Evolutionary conservation across 2,329 filamentous ascomycete species (phyloP), one percentile per base, ranked within the genome.

Genomic region (Fusarium longipes): DNA sequence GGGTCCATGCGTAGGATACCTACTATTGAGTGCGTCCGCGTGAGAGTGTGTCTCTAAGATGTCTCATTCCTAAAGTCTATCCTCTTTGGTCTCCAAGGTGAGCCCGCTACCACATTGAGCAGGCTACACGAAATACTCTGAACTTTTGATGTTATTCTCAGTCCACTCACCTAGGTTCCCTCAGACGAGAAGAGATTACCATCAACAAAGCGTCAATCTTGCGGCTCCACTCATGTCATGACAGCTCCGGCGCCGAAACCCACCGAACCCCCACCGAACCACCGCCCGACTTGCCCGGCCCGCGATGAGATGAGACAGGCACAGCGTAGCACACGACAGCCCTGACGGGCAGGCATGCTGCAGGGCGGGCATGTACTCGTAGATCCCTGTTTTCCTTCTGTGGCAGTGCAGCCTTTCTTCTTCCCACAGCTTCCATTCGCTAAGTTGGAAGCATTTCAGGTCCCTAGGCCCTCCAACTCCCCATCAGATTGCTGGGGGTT

Each of bases 401-500:
- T 69, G 66, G 66, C 66, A 69, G 66, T 70, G 66, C 66, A 69
- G 53, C 35, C 51, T 50, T 52, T 27, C 25, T 29, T 48, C 32
- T 27, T 54, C 32, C 43, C 45, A 40, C 44, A 50, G 44, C 33
- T 39, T 35, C 32, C 35, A 64, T 51, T 60, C 49, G 55, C 49
- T 59, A 49, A 44, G 24, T 36, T 36, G 22, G 40, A 51, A 30
- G 36, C 48, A 18, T 30, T 17, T 25, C 48, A 51, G 57, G 10
- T 25, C 35, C 36, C 29, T 29, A n/a, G 15, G 29, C 29, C 29
- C 38, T 40, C 24, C 17, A 40, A 40, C 38, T 40, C 38, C 15
- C 20, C 38, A 24, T 40, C 18, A 36, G 22, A 30, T 24, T 17
- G 22, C 44, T 55, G 44, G 44, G 40, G 40, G 27, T 11, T 51